Evolutionary conservation across 306 rosid species (phyloP), one percentile per base, ranked within the genome.

Genomic region (Trifolium repens): DNA sequence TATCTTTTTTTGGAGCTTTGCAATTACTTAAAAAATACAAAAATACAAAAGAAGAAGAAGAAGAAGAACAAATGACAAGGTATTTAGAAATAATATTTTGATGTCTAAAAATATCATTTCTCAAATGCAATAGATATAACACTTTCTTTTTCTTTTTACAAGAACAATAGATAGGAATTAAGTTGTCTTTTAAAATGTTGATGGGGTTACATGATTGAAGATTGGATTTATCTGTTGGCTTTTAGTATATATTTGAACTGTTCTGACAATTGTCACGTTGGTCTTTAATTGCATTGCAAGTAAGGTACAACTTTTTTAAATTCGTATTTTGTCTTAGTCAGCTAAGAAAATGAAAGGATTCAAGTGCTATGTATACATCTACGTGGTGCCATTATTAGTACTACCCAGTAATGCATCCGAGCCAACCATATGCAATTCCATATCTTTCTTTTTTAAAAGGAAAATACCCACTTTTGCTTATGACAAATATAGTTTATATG

Each of bases 241-340:
- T 73, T 80, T 47, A n/a, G n/a, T n/a, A 55, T 55, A 19, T 46
- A 3, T 78, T 66, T 61, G 66, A 52, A 76, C 24, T 57, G 1
- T 54, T 55, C 77, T 79, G 84, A 79, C 81, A 74, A 9, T 9
- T 62, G 26, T 46, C 73, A 75, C 78, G 71, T 65, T 78, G 73
- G 67, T 34, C 75, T 71, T 72, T 84, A 79, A 79, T 80, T 85
- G 84, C 79, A 11, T 77, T 71, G 81, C 62, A 66, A 73, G 50
- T 59, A 82, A 43, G 72, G 71, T 13, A 79, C 90, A 80, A 75
- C 32, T 44, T 67, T 37, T 37, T 55, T 64, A 74, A 85, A 69
- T 78, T 81, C 82, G 12, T 63, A 44, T 30, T 8, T 67, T 79
- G 82, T 87, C 82, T 76, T 78, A 32, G 35, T 32, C 77, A 8